Evolutionary conservation across 371 early-diverging fungal genomes (phyloP).

Genomic region (Mucor circinelloides): DNA sequence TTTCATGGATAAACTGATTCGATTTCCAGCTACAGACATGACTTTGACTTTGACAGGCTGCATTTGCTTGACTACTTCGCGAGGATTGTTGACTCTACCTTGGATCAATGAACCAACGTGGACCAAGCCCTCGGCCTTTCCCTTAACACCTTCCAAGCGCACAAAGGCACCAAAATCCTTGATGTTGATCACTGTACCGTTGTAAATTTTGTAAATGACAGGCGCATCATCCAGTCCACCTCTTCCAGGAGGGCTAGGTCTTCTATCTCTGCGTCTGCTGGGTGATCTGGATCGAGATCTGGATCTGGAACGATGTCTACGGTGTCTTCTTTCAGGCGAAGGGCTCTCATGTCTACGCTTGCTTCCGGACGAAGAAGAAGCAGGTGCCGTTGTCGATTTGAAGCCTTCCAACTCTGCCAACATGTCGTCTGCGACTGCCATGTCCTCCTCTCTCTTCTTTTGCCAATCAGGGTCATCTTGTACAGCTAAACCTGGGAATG

Average conservation of each 20-base stretch:
- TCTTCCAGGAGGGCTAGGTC: conserved; percentile 21
- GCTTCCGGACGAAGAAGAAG: not conserved
- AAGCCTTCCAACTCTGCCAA: conserved; percentile 61
- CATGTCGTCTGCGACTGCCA: conserved; percentile 53
- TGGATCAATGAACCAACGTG: conserved; percentile 76
- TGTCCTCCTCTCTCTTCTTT: conserved; percentile 48
- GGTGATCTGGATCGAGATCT: conserved; percentile 10
- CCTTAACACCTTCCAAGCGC: conserved; percentile 74
- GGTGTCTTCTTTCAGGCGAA: conserved; percentile 25
- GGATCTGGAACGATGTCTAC: conserved; percentile 22
- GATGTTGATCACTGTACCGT: conserved; percentile 76
- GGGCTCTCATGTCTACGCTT: conserved; percentile 34
- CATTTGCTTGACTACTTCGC: conserved; percentile 77
- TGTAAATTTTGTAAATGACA: conserved; percentile 88
- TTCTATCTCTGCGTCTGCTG: conserved; percentile 1
- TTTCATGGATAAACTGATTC: conserved; percentile 89
- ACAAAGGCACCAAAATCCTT: conserved; percentile 95
- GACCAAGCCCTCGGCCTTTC: conserved; percentile 82
- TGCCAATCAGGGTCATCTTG: conserved; percentile 61
- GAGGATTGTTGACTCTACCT: conserved; percentile 78
- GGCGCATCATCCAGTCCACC: conserved; percentile 71
- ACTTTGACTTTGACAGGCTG: conserved; percentile 92
- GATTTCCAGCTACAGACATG: conserved; percentile 81
- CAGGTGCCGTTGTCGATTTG: conserved; percentile 18
- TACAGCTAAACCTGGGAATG: conserved; percentile 88